phyloP scores from a whole-genome alignment of 768 basidiomycete species.

The Leccinum broughii region DNA sequence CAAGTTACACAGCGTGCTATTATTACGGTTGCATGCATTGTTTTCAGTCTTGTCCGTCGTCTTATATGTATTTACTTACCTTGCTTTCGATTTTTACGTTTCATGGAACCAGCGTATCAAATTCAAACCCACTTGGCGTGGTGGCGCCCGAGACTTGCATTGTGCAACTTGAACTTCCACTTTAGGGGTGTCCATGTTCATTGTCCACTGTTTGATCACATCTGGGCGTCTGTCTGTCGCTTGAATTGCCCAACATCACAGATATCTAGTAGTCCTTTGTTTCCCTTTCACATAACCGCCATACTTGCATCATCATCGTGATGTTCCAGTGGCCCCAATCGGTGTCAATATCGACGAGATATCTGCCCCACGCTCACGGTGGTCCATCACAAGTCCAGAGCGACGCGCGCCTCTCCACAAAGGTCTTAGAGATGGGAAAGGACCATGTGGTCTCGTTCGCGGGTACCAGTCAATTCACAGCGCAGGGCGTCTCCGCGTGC shows the following conservation, averaged over 20 bases:
- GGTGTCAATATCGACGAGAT: neutral
- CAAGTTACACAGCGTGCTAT: neutral
- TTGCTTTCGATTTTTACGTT: neutral
- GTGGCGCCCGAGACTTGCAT: too few species aligned
- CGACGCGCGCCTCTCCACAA: conserved; percentile 1
- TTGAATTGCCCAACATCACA: neutral
- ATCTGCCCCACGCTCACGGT: neutral
- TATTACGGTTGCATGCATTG: neutral
- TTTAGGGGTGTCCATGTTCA: too few species aligned
- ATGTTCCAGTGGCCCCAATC: conserved; percentile 6
- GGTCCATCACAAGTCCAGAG: neutral
- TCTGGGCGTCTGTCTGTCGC: neutral
- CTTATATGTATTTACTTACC: neutral
- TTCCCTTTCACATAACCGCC: neutral
- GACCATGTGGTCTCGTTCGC: conserved; percentile 45
- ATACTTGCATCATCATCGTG: neutral
- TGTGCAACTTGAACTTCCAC: too few species aligned
- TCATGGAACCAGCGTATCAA: too few species aligned
- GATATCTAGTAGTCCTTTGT: neutral
- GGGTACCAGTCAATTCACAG: conserved; percentile 60
- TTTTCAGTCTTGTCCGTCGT: neutral
- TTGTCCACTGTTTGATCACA: too few species aligned
- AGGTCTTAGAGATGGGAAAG: conserved; percentile 28
- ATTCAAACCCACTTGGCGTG: too few species aligned
- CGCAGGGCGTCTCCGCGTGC: conserved; percentile 50